Evolutionary conservation across 805 yeast genomes (phyloP).

Genomic region (Saccharomycopsis sp.): DNA sequence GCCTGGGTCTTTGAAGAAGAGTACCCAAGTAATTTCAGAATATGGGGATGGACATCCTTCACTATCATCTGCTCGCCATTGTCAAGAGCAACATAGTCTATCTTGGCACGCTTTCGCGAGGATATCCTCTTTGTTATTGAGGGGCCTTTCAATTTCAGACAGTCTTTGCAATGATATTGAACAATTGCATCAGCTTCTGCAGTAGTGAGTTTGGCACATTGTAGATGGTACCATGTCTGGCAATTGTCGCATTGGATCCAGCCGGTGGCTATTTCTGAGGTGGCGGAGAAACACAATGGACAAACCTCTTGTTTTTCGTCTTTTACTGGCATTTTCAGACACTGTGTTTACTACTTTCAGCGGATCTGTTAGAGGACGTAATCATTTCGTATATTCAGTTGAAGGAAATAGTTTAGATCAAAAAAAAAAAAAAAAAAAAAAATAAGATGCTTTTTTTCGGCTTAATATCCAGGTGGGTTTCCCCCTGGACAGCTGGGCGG

Average conservation of each 20-base stretch:
- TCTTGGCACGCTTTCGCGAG: slow-evolving; percentile 43
- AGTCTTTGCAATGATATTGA: slow-evolving; percentile 50
- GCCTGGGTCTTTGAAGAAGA: slow-evolving; percentile 22
- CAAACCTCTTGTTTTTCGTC: slow-evolving; percentile 5
- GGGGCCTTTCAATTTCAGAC: slow-evolving; percentile 42
- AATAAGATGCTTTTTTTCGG: no score
- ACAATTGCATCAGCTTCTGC: slow-evolving; percentile 35
- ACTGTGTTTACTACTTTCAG: no score
- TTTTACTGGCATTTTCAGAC: not conserved
- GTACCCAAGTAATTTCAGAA: slow-evolving; percentile 25
- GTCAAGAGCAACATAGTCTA: slow-evolving; percentile 76
- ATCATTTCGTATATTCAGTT: no score
- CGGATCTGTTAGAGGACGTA: no score
- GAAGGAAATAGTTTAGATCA: no score
- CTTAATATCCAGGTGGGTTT: no score
- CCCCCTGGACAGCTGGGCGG: no score
- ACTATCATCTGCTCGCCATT: slow-evolving; percentile 56
- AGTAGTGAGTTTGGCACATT: slow-evolving; percentile 38
- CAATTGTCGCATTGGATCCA: slow-evolving; percentile 60
- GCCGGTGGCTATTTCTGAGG: slow-evolving; percentile 22
- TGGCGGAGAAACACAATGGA: slow-evolving; percentile 19
- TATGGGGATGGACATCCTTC: slow-evolving; percentile 55
- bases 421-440: no score
- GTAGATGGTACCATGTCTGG: slow-evolving; percentile 46
- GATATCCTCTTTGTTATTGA: slow-evolving; percentile 46